Evolutionary conservation across 2,329 filamentous ascomycete genomes (phyloP), one percentile per base, ranked within the genome.

Genomic region (Aspergillus flavus): DNA sequence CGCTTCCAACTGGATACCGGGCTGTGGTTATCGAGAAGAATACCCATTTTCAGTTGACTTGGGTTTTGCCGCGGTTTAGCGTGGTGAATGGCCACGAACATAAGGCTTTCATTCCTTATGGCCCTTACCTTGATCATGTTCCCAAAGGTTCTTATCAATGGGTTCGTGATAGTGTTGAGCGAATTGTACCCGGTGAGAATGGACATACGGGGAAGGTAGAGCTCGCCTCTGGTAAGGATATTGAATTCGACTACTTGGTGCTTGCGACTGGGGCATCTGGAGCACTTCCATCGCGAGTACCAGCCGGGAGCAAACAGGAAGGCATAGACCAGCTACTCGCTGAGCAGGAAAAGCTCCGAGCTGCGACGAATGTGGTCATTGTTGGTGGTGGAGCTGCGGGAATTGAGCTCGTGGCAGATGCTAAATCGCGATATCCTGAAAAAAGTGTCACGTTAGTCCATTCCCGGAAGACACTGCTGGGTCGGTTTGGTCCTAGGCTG

Each of bases 331-430:
- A 79, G n/a, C 65, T 88, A 43, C 74, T 74, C 50, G 70, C 70
- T 2, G 80, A 86, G 71, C 86, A 87, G 72, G 66, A 68, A 0
- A 73, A 73, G 3, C 82, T 88, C 57, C 76, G 77, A 46, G 67
- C 70, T 0, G 80, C 84, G 1, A 71, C 72, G 14, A 78, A 76
- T 34, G 66, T 86, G 7, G 83, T 85, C 2, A 79, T 87, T 0
- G 79, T 86, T 0, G 87, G 87, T 2, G 87, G 86, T 0, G 87
- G 87, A 3, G 86, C 87, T 0, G 87, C 87, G 0, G 87, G 87
- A 1, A 84, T 89, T 0, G 85, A 89, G 73, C 75, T 89, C 39
- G 86, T 86, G 0, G 82, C 85, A 0, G 87, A 90, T 69, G 83
- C 85, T 11, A 88, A 87, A 72, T 79, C 79, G 6, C 71, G 77